Base-by-base conservation (phyloP, 768 basidiomycete species). In the Hypholoma fasciculare region DNA sequence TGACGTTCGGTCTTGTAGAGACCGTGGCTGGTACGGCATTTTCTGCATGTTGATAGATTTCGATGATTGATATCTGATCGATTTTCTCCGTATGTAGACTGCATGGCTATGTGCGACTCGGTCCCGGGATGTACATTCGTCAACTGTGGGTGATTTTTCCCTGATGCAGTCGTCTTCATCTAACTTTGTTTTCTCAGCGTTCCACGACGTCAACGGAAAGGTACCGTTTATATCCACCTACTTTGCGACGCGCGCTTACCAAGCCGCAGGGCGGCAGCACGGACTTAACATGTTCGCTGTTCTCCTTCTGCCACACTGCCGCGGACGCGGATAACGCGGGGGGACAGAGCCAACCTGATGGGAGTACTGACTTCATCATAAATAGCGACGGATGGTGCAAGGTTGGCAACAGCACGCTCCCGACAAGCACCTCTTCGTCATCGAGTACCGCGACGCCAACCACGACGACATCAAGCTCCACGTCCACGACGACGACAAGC, bases 161-260 rank as follows among this genome's bases (percentile, higher is more conserved):
- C 19, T 0, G n/a, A 9, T 17, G 49, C 4, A 9, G 13, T 19
- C 7, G 37, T 27, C 20, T 16, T 20, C 14, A 50, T 27, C 23
- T 3, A 5, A 17, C 19, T 55, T 47, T n/a, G n/a, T n/a, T 20
- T 49, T 49, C 17, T 19, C 37, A 75, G 74, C 69, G 2, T 75
- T 73, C 61, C 69, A 72, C 58, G 74, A 76, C 53, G 69, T 71
- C 20, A 74, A 76, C 54, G 75, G 70, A 30, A 74, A 74, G 64
- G 73, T 74, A 42, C 34, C 11, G n/a, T 36, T 26, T 4, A 36
- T 13, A 13, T 17, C 39, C 26, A 6, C 17, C 9, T 7, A 7
- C 8, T 14, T 5, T 26, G 7, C 17, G 20, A 14, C 6, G 11
- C 13, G 17, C 11, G 36, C 19, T 20, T 2, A 44, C n/a, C 6